Base-by-base conservation (phyloP, 2,329 filamentous ascomycete genomes). In the Colletotrichum limetticola region DNA sequence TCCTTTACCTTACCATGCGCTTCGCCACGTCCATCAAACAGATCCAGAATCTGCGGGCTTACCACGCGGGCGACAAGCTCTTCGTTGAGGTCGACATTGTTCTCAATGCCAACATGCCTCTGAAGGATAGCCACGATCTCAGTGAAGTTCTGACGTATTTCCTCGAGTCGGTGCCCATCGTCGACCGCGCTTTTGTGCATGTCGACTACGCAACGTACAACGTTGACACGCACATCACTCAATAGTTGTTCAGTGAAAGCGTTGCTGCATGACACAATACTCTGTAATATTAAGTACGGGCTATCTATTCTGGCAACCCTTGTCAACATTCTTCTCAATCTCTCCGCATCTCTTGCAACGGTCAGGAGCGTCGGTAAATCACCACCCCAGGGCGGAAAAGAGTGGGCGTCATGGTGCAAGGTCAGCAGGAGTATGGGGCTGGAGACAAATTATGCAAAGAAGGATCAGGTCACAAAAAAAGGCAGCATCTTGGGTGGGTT, bases 1-100 rank as follows among this genome's bases (percentile, higher is more conserved):
- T 98, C 26, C 87, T 98, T 1, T 98, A 98, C 83, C 89, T 97
- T 76, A 97, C 95, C 1, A 97, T 98, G 93, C 93, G 95, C 24
- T 98, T 98, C 80, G 95, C 95, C 58, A 94, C 93, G 76, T 93
- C 93, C 14, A 97, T 98, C 79, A 91, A 91, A 78, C 92, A 94
- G 80, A 97, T 97, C 74, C 94, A 97, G 80, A 94, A 94, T 37
- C 84, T 97, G 68, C 92, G 95, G 76, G 94, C 94, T 2, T 97
- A 97, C 80, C 94, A 97, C 78, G 91, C 92, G 0, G 94, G 94
- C 30, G 94, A 97, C 81, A 95, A 95, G 85, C 87, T 97, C 71
- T 95, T 94, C 75, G 93, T 96, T 30, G 87, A 89, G 79, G 94
- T 96, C 12, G 94, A 97, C 80, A 93, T 97, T 75, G 93, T 97